phyloP scores from a whole-genome alignment of 73 alveolate species.

The Symbiodinium pilosum region DNA sequence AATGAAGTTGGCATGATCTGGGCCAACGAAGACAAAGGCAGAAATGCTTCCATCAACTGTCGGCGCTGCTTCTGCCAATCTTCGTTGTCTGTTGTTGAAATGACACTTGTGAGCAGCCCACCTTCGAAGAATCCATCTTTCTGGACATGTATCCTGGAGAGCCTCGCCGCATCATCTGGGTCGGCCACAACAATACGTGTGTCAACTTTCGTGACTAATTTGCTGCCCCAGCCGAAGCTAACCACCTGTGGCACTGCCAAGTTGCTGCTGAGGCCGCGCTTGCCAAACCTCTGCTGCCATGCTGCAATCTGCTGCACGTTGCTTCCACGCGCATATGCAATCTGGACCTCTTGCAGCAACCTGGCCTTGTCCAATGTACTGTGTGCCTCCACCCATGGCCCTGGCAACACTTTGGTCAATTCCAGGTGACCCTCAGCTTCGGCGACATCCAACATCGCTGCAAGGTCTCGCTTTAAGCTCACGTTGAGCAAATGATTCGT shows the following conservation, averaged over 20 bases:
- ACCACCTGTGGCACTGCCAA: constrained; percentile 16
- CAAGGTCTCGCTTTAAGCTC: not conserved
- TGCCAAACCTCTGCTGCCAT: constrained; percentile 24
- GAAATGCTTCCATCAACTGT: not conserved
- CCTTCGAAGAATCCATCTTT: constrained; percentile 17
- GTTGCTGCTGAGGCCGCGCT: constrained; percentile 31
- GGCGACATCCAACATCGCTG: not conserved
- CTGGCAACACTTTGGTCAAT: not conserved
- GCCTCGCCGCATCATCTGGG: not conserved
- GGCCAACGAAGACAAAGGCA: constrained; percentile 11
- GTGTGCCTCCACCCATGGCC: not conserved
- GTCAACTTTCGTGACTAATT: not conserved
- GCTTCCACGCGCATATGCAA: not conserved
- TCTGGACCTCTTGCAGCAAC: not conserved
- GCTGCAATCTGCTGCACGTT: constrained; percentile 14
- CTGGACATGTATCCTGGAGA: constrained; percentile 11
- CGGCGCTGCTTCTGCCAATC: not conserved
- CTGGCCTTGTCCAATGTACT: not conserved
- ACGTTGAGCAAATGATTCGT: not conserved
- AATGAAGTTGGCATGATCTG: constrained; percentile 16
- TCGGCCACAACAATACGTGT: not conserved
- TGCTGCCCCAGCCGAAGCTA: not conserved
- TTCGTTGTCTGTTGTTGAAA: constrained; percentile 12
- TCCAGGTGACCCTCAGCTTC: not conserved
- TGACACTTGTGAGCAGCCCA: not conserved